Evolutionary conservation across 352 stramenopile species (phyloP).

Genomic region (Pythium rhizo-oryzae): DNA sequence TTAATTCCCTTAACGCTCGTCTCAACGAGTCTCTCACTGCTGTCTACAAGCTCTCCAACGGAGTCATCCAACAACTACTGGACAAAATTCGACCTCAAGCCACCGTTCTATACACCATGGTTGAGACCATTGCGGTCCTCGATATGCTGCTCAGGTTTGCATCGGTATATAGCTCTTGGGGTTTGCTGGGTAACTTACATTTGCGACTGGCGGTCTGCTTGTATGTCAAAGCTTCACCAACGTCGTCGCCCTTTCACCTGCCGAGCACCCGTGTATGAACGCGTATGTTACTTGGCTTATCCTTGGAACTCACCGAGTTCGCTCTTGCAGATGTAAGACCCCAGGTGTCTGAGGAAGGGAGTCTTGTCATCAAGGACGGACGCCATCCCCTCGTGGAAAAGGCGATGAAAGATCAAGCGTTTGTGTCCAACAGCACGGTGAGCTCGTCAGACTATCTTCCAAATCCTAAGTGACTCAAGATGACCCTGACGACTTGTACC

Average conservation of each 20-base stretch:
- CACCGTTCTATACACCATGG: conserved; percentile 80
- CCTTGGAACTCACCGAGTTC: neutral
- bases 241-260: conserved; percentile 74
- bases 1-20: conserved; percentile 85
- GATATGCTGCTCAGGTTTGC: conserved; percentile 91
- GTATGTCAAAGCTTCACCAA: conserved; percentile 79
- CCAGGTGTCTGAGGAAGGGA: conserved; percentile 62
- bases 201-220: neutral
- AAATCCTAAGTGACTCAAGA: neutral
- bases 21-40: conserved; percentile 81
- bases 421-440: conserved; percentile 89
- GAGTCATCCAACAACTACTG: conserved; percentile 82
- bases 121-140: conserved; percentile 89
- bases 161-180: too few relatives aligned
- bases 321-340: conserved; percentile 63
- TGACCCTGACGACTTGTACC: neutral
- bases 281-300: neutral
- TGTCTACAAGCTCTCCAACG: conserved; percentile 90
- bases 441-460: neutral
- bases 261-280: conserved; percentile 69
- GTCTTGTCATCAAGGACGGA: conserved; percentile 81
- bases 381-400: conserved; percentile 80
- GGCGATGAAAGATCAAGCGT: conserved; percentile 64
- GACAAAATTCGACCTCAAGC: conserved; percentile 78
- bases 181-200: neutral